Percentiles rank a stretch among this genome's conserved stretches.
These are phyloP conservation scores for Candida coleopterorum DNA, from an alignment of 805 yeast genomes.

Conservation along the genomic window DNA sequence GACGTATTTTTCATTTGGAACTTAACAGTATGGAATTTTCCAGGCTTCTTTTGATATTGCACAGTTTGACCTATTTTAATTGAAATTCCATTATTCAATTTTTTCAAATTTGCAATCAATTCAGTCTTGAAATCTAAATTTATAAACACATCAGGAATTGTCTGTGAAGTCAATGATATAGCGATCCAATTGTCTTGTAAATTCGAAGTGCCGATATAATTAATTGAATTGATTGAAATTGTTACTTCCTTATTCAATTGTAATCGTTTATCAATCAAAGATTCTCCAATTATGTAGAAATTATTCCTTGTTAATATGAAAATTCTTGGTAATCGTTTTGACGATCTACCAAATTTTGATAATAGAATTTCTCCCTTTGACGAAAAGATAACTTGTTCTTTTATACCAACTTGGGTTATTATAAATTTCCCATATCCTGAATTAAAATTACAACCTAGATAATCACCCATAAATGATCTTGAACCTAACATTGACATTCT, in stretches of 20 bases:
- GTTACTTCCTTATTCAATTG: slow-evolving; percentile 58
- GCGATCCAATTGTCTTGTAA: slow-evolving; percentile 94
- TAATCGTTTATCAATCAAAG: slow-evolving; percentile 53
- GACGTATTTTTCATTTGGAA: slow-evolving; percentile 49
- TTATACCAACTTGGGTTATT: slow-evolving; percentile 62
- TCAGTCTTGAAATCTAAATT: slow-evolving; percentile 88
- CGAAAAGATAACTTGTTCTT: slow-evolving; percentile 71
- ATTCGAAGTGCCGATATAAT: slow-evolving; percentile 62
- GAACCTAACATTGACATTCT: slow-evolving; percentile 81
- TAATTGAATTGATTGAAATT: slow-evolving; percentile 56
- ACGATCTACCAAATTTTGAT: slow-evolving; percentile 89
- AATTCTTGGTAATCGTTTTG: slow-evolving; percentile 68
- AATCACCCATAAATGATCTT: slow-evolving; percentile 92
- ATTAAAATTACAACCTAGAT: slow-evolving; percentile 73
- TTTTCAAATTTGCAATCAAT: slow-evolving; percentile 67
- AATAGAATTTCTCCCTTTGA: slow-evolving; percentile 74
- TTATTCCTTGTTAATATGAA: slow-evolving; percentile 61
- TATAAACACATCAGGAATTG: slow-evolving; percentile 72
- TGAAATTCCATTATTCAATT: slow-evolving; percentile 50
- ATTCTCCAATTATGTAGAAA: slow-evolving; percentile 71
- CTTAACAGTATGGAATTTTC: slow-evolving; percentile 72
- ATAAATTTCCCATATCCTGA: slow-evolving; percentile 71
- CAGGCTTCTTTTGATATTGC: slow-evolving; percentile 87
- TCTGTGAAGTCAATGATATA: slow-evolving; percentile 42
- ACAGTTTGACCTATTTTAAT: slow-evolving; percentile 69